phyloP scores from a whole-genome alignment of 1,139 yeast species.

The Hemisphaericaspora xylanilytica region DNA sequence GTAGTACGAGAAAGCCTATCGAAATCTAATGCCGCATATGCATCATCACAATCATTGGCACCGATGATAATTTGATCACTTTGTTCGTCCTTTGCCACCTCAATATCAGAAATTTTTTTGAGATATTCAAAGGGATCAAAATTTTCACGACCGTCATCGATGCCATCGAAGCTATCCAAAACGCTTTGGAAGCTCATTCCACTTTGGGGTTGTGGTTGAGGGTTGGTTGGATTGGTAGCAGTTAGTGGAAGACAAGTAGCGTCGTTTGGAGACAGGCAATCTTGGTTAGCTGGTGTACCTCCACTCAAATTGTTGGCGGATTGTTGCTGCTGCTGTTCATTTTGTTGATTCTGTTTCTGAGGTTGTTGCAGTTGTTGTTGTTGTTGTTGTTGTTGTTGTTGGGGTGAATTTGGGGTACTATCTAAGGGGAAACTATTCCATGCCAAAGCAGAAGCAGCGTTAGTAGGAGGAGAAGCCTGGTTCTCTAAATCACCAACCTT shows the following conservation, averaged over 20 bases:
- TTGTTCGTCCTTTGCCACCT: conserved; percentile 8
- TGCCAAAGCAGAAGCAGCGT: conserved; percentile 13
- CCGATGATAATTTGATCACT: conserved; percentile 12
- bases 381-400: not conserved
- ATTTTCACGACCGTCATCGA: conserved; percentile 6
- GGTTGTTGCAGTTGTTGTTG: no score
- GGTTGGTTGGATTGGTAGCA: not conserved
- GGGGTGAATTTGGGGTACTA: not conserved
- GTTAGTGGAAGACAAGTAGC: no score
- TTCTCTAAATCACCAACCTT: conserved; percentile 9
- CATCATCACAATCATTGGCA: conserved; percentile 14
- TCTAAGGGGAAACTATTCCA: conserved; percentile 16
- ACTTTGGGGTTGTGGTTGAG: not conserved
- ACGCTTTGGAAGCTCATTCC: conserved; percentile 20
- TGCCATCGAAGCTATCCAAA: conserved; percentile 16
- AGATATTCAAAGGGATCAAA: conserved; percentile 1
- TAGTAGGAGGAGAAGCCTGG: conserved; percentile 3
- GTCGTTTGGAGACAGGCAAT: no score
- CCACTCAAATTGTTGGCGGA: no score
- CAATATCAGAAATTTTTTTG: conserved; percentile 13
- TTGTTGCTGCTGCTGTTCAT: not conserved
- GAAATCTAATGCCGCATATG: conserved; percentile 18
- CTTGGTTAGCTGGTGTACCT: no score
- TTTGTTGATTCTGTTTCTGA: no score
- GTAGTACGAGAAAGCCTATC: conserved; percentile 29